Base-by-base conservation (phyloP, 371 early-diverging fungal genomes). In the Gilbertella persicaria region DNA sequence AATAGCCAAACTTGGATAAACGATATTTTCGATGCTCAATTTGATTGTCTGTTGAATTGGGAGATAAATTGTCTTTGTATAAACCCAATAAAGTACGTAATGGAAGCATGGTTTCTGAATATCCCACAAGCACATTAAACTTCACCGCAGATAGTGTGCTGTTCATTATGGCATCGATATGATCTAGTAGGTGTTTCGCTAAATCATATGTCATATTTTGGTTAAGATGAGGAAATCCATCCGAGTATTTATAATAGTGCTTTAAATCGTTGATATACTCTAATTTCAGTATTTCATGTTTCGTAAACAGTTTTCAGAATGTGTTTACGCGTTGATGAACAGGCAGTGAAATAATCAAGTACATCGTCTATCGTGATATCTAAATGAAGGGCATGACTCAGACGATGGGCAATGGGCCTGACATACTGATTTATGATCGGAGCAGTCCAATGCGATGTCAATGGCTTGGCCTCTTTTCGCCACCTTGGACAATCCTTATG, bases 61-160 rank as follows among this genome's bases (percentile, higher is more conserved):
- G 19, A 9, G 55, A 37, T 6, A 55, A 35, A 0, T 42, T 36
- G n/a, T 71, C 68, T 13, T 62, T 36, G 30, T 55, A 55, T 7
- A 74, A 35, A 23, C 66, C 66, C 25, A 78, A 51, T 6, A 64
- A 45, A 0, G 73, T 61, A 12, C 55, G 56, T 8, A 75, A 40
- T n/a, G 72, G 67, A 1, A 67, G 21, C 3, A 74, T 38, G 2
- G 76, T 76, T 51, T 74, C 69, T 10, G 69, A 48, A 50, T 79
- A 76, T n/a, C 71, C 71, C 54, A 74, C 69, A 19, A 62, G 66
- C 13, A 76, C 42, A 14, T 57, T 54, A 5, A 66, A 17, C 8
- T 45, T 59, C 6, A 41, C 25, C 20, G 33, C 42, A 23, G 42
- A 10, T 19, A 4, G 2, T 7, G 28, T 4, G 14, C 30, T 12